Base-by-base conservation (phyloP, 2,329 filamentous ascomycete species). In the Sarocladium kiliense region DNA sequence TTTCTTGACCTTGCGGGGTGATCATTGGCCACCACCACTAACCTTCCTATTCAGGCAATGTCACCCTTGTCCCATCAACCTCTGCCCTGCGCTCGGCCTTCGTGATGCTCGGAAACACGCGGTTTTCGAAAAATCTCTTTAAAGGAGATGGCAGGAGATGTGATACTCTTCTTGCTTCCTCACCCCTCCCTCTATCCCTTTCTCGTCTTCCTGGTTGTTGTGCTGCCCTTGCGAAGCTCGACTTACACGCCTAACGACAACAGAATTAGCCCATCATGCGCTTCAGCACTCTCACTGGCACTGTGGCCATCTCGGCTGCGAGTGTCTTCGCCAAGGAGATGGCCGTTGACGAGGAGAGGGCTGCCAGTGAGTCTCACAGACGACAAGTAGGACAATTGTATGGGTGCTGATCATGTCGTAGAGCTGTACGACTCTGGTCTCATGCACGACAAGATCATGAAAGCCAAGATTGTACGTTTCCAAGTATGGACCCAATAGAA, bases 361-460 rank as follows among this genome's bases (percentile, higher is more conserved):
- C 58, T 21, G 58, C 60, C 19, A 58, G 60, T 61, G 34, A 1
- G 56, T n/a, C 34, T 30, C 7, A 30, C 18, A 1, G 23, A 6
- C 11, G 4, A 16, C 5, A 18, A 4, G 10, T 6, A 42, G 14
- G 18, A 25, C n/a, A 37, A 47, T n/a, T n/a, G 42, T n/a, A 18
- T 18, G 19, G 19, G 14, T 34, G 23, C 44, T 49, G 18, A 49
- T n/a, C 3, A 16, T n/a, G 30, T 6, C 3, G 16, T 32, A 58
- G 57, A 63, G 49, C 57, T 64, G 11, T 64, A 62, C 44, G 62
- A 64, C 56, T 61, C 59, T 1, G 61, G 62, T n/a, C 23, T 59
- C 19, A 55, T 62, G 12, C 62, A 64, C 39, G 57, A 58, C 9
- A 58, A 57, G 26, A 53, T 63, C 47, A 63, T 64, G 59, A 53